phyloP scores from a whole-genome alignment of 1,284 basidiomycete genomes.

The Prillingera fragicola region DNA sequence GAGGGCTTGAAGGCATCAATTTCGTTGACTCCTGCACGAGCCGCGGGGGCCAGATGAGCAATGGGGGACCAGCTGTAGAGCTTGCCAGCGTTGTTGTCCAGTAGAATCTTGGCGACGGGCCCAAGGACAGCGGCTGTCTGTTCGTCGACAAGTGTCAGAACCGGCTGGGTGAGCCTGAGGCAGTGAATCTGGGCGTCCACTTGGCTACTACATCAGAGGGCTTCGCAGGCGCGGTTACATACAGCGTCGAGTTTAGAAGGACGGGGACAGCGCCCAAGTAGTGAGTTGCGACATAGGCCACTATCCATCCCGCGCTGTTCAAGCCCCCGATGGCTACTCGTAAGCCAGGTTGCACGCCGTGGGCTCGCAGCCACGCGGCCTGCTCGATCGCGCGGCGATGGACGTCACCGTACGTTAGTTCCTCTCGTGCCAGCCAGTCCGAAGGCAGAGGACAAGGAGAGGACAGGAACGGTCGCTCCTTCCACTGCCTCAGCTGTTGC shows the following conservation, averaged over 20 bases:
- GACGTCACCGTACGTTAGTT: conserved; percentile 28
- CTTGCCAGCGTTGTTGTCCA: neutral
- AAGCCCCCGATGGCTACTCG: conserved; percentile 35
- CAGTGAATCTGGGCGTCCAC: conserved; percentile 30
- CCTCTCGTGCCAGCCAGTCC: conserved; percentile 11
- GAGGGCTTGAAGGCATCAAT: no score
- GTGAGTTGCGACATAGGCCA: conserved; percentile 34
- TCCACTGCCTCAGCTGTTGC: no score
- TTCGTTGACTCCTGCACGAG: neutral
- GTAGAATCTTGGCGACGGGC: neutral
- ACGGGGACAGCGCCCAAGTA: conserved; percentile 38
- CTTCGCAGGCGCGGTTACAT: conserved; percentile 11
- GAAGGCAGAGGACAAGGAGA: no score
- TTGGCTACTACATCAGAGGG: no score
- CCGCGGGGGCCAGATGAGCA: no score
- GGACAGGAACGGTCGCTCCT: no score
- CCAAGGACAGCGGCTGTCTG: conserved; percentile 26
- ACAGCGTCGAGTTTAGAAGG: conserved; percentile 34
- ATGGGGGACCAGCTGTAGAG: neutral
- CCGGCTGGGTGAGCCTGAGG: conserved; percentile 24
- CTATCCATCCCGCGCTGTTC: conserved; percentile 35
- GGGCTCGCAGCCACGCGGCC: conserved; percentile 30
- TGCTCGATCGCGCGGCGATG: conserved; percentile 19
- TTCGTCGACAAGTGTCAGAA: conserved; percentile 32
- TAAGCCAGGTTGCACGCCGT: conserved; percentile 26